Base-by-base conservation (phyloP, 2,329 filamentous ascomycete genomes). In the Fusarium concolor region DNA sequence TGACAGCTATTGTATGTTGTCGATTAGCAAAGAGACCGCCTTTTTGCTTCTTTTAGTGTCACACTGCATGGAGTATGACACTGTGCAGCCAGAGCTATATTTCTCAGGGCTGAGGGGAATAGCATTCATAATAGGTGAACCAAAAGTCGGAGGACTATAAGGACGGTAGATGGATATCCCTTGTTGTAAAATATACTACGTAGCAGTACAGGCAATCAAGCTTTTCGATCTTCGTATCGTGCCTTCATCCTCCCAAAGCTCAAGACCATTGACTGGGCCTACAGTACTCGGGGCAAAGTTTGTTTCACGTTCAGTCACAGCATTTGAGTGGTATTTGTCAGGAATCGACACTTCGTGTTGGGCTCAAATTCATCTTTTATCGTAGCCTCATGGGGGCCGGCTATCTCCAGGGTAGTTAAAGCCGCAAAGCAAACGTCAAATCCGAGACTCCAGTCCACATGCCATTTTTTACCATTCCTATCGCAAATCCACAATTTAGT, bases 401-500 rank as follows among this genome's bases (percentile, higher is more conserved):
- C 77, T 78, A 79, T 76, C 74, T 78, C 68, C 73, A 72, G 63
- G 58, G 68, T 70, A 73, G 67, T 74, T 70, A 71, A 70, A 70
- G 67, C 73, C 74, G 65, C 66, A 73, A 74, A 74, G 71, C 73
- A 79, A 78, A 76, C 73, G 73, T 79, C 76, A 79, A 77, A 78
- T 78, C 78, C 78, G 77, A 77, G 77, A 79, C 78, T 79, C 78
- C 78, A 75, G 74, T 76, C 74, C 75, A 74, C 77, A 79, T 78
- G 77, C 78, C 76, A 73, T 69, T 75, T 75, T 74, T 74, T 71
- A 56, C 65, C 68, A 62, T 69, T 71, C 65, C 63, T 49, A 41
- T 56, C 68, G 70, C 61, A 71, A 61, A 70, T 52, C 58, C 58
- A 69, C 57, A 70, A 45, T 75, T 85, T 87, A 86, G 80, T 86